Evolutionary conservation across 75 land plant genomes (phyloP).

Genomic region (Selaginella tamariscina): DNA sequence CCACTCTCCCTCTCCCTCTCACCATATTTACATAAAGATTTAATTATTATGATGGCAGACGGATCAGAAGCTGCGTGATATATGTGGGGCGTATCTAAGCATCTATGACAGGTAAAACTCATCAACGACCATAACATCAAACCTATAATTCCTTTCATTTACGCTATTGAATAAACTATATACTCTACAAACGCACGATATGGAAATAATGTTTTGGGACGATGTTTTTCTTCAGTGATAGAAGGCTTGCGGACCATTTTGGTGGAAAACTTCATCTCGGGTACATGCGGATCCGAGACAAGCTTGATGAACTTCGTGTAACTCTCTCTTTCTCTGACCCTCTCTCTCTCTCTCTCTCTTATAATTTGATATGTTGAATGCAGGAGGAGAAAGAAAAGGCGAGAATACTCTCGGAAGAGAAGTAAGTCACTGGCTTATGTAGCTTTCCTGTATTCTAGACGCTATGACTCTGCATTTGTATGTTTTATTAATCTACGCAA

Average conservation of each 20-base stretch:
- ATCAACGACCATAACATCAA: too few species aligned
- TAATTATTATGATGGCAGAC: too few species aligned
- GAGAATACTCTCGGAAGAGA: not conserved
- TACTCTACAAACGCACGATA: too few species aligned
- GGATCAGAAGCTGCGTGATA: constrained; percentile 98
- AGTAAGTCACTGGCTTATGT: not conserved
- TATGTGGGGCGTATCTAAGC: constrained; percentile 98
- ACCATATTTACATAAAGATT: too few species aligned
- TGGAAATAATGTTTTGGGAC: too few species aligned
- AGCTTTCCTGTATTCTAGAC: not conserved
- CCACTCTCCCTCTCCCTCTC: too few species aligned
- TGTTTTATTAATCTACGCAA: too few species aligned
- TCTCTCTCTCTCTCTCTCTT: not conserved
- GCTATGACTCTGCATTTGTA: too few species aligned
- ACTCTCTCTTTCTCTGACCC: not conserved
- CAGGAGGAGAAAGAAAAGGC: constrained; percentile 1
- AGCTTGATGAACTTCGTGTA: constrained; percentile 85
- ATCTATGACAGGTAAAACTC: constrained; percentile 99
- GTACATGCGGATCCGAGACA: constrained; percentile 96
- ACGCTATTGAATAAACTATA: not conserved
- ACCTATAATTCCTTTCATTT: not conserved
- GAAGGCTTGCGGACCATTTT: constrained; percentile 94
- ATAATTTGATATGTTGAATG: not conserved
- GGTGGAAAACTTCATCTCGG: constrained; percentile 98
- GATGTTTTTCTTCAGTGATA: constrained; percentile 59